These are phyloP conservation scores for Heritiera fomes DNA, from an alignment of 345 rosid genomes.

Conservation along the genomic window DNA sequence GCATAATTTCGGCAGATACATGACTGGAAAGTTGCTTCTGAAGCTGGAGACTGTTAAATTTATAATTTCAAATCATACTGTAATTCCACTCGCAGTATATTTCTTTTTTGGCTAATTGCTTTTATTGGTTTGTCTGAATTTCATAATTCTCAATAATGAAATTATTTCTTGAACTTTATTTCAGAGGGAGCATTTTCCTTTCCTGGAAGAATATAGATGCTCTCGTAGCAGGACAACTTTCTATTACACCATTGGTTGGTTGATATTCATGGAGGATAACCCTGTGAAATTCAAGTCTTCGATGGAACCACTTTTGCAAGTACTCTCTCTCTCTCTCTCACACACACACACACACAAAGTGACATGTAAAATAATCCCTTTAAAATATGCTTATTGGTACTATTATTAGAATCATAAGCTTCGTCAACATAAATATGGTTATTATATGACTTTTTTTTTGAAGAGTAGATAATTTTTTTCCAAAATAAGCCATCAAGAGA, in stretches of 20 bases:
- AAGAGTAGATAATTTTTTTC: too few species aligned
- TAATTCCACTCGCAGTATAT: constrained; percentile 37
- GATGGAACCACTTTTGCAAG: constrained; percentile 93
- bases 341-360: not conserved
- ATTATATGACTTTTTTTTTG: not conserved
- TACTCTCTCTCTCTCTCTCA: constrained; percentile 32
- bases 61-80: constrained; percentile 75
- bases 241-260: constrained; percentile 93
- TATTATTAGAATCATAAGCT: not conserved
- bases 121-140: constrained; percentile 13
- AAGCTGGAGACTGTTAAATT: constrained; percentile 61
- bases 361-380: not conserved
- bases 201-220: constrained; percentile 87
- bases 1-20: constrained; percentile 58
- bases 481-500: too few species aligned
- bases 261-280: constrained; percentile 97
- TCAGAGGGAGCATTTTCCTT: constrained; percentile 97
- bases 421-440: not conserved
- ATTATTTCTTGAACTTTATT: constrained; percentile 28
- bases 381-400: not conserved
- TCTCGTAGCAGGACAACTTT: constrained; percentile 96
- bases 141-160: constrained; percentile 1
- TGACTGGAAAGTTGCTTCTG: constrained; percentile 97
- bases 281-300: constrained; percentile 94
- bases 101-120: constrained; percentile 19